Conservation (phyloP, 805 yeast genomes). For the Kregervanrija delftensis region DNA sequence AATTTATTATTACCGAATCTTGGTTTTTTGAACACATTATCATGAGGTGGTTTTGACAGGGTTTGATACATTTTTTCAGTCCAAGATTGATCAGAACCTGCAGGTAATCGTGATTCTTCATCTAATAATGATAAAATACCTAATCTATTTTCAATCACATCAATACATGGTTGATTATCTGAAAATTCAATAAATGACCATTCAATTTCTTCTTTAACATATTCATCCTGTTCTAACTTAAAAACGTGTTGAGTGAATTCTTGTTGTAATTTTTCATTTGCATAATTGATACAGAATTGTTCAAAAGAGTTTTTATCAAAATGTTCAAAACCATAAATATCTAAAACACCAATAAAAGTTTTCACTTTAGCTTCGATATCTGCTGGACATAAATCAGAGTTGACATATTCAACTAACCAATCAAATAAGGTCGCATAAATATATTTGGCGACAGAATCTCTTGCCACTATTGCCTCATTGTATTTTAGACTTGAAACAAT, state of each 20-base stretch:
- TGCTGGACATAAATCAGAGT: conserved; percentile 73
- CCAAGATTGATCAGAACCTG: conserved; percentile 92
- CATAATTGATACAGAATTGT: conserved; percentile 95
- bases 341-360: conserved; percentile 90
- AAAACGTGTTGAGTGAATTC: conserved; percentile 97
- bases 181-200: conserved; percentile 96
- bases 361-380: conserved; percentile 51
- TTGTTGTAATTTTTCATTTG: conserved; percentile 94
- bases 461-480: conserved; percentile 80
- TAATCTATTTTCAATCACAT: conserved; percentile 78
- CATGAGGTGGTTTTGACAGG: conserved; percentile 69
- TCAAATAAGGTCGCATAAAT: conserved; percentile 89
- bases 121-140: conserved; percentile 87
- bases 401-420: conserved; percentile 86
- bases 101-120: conserved; percentile 91
- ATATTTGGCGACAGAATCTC: conserved; percentile 96
- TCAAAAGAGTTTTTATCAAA: conserved; percentile 91
- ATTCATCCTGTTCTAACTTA: conserved; percentile 95
- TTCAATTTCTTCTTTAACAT: conserved; percentile 83
- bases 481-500: conserved; percentile 76
- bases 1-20: conserved; percentile 90
- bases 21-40: conserved; percentile 81
- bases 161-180: conserved; percentile 95
- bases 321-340: conserved; percentile 97
- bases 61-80: conserved; percentile 82